phyloP scores from a whole-genome alignment of 495 filamentous ascomycete species.

The Rhypophila decipiens region DNA sequence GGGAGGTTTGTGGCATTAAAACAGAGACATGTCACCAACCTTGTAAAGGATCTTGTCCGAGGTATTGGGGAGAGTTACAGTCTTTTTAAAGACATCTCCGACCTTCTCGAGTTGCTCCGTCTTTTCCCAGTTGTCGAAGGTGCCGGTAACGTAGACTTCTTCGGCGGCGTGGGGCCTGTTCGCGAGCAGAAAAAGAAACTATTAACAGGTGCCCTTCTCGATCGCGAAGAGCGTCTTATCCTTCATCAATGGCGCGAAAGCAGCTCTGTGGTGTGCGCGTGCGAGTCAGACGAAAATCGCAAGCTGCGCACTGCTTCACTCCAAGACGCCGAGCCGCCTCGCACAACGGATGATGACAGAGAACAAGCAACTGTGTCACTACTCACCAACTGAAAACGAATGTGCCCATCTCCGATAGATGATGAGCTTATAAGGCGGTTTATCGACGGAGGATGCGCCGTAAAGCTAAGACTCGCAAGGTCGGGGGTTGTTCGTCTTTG shows the following conservation, averaged over 20 bases:
- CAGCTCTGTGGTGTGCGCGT: slow-evolving; percentile 31
- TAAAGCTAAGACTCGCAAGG: not conserved
- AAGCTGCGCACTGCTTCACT: too few relatives aligned
- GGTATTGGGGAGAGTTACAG: slow-evolving; percentile 58
- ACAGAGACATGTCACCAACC: slow-evolving; percentile 48
- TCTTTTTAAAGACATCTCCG: slow-evolving; percentile 66
- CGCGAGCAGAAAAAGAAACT: too few relatives aligned
- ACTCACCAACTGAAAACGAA: slow-evolving; percentile 52
- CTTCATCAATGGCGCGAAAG: slow-evolving; percentile 71
- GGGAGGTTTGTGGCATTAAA: slow-evolving; percentile 4
- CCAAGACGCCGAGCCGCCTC: slow-evolving; percentile 1
- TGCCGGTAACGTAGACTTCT: slow-evolving; percentile 92
- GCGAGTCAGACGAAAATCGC: slow-evolving; percentile 12
- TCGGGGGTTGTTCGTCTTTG: not conserved
- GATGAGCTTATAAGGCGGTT: not conserved
- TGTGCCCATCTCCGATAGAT: slow-evolving; percentile 35
- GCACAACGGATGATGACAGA: not conserved
- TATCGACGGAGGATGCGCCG: not conserved
- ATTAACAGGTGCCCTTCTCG: too few relatives aligned
- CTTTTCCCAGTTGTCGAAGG: slow-evolving; percentile 90
- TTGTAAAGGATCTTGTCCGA: slow-evolving; percentile 74
- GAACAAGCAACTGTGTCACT: not conserved
- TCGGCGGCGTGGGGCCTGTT: slow-evolving; percentile 65
- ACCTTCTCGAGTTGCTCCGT: slow-evolving; percentile 72
- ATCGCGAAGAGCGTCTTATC: too few relatives aligned